Percentiles rank a stretch among this genome's conserved stretches.
Conservation (phyloP, 768 basidiomycete genomes). For the Melanogaster broomeanus region DNA sequence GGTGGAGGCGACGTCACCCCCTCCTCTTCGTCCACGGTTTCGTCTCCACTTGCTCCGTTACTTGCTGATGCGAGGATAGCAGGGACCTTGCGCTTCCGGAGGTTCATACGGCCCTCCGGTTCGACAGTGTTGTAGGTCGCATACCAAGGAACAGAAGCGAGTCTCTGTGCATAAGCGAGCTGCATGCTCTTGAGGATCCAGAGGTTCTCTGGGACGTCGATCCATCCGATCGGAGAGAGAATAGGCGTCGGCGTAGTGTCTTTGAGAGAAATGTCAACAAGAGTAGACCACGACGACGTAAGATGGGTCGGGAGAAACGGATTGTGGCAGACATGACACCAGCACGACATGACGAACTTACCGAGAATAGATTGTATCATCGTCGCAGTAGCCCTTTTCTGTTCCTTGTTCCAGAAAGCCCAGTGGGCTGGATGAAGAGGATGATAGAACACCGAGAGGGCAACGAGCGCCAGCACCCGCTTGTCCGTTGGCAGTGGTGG, state of each 20-base stretch:
- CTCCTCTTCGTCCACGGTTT: slow-evolving; percentile 32
- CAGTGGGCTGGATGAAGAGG: slow-evolving; percentile 59
- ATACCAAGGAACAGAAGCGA: slow-evolving; percentile 29
- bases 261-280: slow-evolving; percentile 13
- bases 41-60: slow-evolving; percentile 39
- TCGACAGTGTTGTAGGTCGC: slow-evolving; percentile 31
- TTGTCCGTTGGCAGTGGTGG: slow-evolving; percentile 40
- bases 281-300: neutral
- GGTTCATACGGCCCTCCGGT: slow-evolving; percentile 34
- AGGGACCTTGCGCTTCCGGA: slow-evolving; percentile 33
- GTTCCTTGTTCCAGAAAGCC: slow-evolving; percentile 62
- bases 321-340: neutral
- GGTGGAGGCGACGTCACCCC: slow-evolving; percentile 25
- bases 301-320: neutral
- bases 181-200: slow-evolving; percentile 36
- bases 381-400: slow-evolving; percentile 49
- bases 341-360: slow-evolving; percentile 34
- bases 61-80: slow-evolving; percentile 13
- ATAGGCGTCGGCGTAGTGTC: slow-evolving; percentile 33
- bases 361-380: slow-evolving; percentile 55
- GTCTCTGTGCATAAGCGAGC: slow-evolving; percentile 26
- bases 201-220: slow-evolving; percentile 33
- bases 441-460: slow-evolving; percentile 58
- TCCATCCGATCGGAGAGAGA: slow-evolving; percentile 38
- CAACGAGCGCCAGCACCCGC: slow-evolving; percentile 56